A percentile compares a stretch with the other conserved stretches of the same genome.
phyloP scores from a whole-genome alignment of 2,329 filamentous ascomycete species.

The Stenocarpella maydis region DNA sequence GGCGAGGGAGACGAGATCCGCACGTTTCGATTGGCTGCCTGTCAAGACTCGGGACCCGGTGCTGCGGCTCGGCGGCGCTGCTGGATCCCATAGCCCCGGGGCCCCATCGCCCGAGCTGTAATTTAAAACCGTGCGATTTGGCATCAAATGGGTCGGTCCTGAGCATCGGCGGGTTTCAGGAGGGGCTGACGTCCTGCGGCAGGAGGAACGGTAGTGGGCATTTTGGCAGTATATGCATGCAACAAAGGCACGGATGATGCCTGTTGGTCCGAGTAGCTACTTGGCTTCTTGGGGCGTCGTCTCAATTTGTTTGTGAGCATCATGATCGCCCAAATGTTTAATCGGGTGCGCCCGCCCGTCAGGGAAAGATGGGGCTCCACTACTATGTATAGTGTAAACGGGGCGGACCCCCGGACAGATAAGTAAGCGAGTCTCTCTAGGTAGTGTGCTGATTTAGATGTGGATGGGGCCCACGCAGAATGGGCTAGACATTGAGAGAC shows the following conservation, averaged over 20 bases:
- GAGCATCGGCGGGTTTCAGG: slow-evolving; percentile 28
- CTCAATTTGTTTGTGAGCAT: slow-evolving; percentile 2
- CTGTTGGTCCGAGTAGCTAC: neutral
- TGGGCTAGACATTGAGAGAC: neutral
- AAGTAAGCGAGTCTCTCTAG: slow-evolving; percentile 7
- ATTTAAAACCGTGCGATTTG: slow-evolving; percentile 31
- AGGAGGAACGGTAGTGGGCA: slow-evolving; percentile 19
- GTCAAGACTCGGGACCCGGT: neutral
- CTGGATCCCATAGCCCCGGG: neutral
- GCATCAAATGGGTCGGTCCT: slow-evolving; percentile 29
- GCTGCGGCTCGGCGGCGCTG: slow-evolving; percentile 21
- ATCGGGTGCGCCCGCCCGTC: neutral
- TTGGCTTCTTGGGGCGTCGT: neutral
- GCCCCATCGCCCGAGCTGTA: slow-evolving; percentile 28
- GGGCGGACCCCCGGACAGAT: slow-evolving; percentile 20
- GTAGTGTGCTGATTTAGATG: slow-evolving; percentile 13
- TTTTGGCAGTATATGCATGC: neutral
- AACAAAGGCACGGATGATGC: neutral
- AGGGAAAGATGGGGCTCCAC: slow-evolving; percentile 28
- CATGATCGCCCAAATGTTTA: slow-evolving; percentile 11
- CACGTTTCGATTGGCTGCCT: slow-evolving; percentile 24
- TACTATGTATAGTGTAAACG: no score
- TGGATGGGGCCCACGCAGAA: slow-evolving; percentile 14
- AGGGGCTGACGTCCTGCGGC: slow-evolving; percentile 18
- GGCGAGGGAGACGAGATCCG: neutral